These are phyloP conservation scores for Trypanosoma rangeli DNA, from an alignment of 208 protist species.

Conservation along the genomic window DNA sequence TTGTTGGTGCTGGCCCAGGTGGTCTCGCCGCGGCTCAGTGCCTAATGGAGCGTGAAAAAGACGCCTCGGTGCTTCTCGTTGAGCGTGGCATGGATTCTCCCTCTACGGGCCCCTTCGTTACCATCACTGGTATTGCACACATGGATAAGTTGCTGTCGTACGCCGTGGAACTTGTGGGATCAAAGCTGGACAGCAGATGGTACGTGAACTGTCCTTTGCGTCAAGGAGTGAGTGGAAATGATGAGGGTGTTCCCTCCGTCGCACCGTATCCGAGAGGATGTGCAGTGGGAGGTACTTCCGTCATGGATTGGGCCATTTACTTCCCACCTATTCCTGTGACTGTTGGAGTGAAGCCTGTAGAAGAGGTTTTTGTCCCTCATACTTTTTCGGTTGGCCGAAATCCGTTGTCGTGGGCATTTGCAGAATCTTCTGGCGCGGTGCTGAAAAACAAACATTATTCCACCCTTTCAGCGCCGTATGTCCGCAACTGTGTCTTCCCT, in stretches of 20 bases:
- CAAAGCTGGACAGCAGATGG: conserved; percentile 3
- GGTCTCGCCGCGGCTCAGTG: conserved; percentile 55
- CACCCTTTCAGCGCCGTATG: conserved; percentile 17
- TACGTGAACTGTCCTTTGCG: conserved; percentile 10
- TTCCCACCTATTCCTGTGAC: conserved; percentile 10
- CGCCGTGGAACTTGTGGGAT: conserved; percentile 20
- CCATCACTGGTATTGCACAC: neutral
- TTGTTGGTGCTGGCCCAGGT: conserved; percentile 75
- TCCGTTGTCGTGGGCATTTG: conserved; percentile 71
- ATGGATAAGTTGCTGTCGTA: conserved; percentile 19
- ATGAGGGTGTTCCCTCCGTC: neutral
- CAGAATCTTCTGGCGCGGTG: conserved; percentile 30
- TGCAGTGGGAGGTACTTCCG: conserved; percentile 50
- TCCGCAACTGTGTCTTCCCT: conserved; percentile 35
- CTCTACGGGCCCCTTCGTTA: neutral
- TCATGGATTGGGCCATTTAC: conserved; percentile 70
- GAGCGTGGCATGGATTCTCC: conserved; percentile 41
- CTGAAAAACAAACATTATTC: conserved; percentile 27
- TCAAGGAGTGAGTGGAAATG: neutral
- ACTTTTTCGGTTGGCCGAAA: conserved; percentile 35
- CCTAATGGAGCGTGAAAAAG: conserved; percentile 31
- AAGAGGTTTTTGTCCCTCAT: conserved; percentile 22
- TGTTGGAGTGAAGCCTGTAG: neutral
- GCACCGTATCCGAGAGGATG: conserved; percentile 21
- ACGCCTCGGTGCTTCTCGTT: conserved; percentile 45